Evolutionary conservation across 2,329 filamentous ascomycete genomes (phyloP).

Genomic region (Xylariaceae sp.): DNA sequence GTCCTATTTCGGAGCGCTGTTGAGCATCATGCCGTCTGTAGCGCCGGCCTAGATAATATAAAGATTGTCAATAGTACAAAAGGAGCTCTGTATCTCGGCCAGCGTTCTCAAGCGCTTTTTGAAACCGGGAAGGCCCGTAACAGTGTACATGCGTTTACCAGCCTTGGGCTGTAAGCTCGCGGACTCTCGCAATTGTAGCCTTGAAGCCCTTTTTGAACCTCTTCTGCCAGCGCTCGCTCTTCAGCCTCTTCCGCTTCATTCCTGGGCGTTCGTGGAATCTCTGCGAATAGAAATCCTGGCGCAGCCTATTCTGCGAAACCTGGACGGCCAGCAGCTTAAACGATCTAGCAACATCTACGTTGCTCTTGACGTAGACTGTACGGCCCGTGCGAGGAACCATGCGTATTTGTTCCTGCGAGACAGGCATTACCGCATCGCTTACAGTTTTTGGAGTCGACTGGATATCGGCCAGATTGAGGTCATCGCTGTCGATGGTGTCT

Average conservation of each 20-base stretch:
- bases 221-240: slow-evolving; percentile 61
- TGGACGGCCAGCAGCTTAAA: slow-evolving; percentile 39
- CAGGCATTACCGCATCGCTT: not conserved
- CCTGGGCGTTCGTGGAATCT: slow-evolving; percentile 70
- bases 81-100: slow-evolving; percentile 13
- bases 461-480: slow-evolving; percentile 16
- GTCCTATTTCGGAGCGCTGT: not conserved
- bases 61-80: slow-evolving; percentile 12
- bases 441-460: not conserved
- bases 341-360: slow-evolving; percentile 41
- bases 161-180: slow-evolving; percentile 68
- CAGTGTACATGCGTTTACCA: slow-evolving; percentile 49
- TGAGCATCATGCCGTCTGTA: not conserved
- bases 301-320: slow-evolving; percentile 50
- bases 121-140: slow-evolving; percentile 1
- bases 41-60: not conserved
- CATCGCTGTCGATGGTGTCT: not conserved
- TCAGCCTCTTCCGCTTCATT: slow-evolving; percentile 69
- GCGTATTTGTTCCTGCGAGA: slow-evolving; percentile 26
- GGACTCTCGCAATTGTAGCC: slow-evolving; percentile 57
- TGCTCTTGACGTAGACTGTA: slow-evolving; percentile 38
- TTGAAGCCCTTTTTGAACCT: slow-evolving; percentile 66
- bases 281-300: slow-evolving; percentile 51
- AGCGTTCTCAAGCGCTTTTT: not conserved
- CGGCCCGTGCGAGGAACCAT: slow-evolving; percentile 41